phyloP scores from a whole-genome alignment of 495 filamentous ascomycete genomes.

The Talaromyces thailandensis region DNA sequence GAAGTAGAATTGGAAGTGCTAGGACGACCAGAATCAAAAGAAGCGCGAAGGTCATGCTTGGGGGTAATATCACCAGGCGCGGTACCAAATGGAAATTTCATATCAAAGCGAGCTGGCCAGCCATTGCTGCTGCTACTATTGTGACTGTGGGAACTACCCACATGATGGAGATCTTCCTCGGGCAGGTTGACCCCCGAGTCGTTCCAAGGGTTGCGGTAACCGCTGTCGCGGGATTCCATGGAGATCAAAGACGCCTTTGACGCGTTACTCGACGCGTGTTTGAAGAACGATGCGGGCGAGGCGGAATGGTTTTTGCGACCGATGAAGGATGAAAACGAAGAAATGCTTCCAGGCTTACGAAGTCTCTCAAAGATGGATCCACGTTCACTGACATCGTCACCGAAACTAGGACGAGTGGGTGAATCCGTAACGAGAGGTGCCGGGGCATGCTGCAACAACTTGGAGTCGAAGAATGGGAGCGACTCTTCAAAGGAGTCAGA shows the following conservation, averaged over 20 bases:
- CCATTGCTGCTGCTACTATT: constrained; percentile 50
- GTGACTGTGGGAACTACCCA: constrained; percentile 47
- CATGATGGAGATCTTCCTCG: constrained; percentile 67
- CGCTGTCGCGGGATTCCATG: constrained; percentile 84
- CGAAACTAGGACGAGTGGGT: constrained; percentile 68
- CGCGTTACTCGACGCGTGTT: constrained; percentile 84
- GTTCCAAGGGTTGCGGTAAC: constrained; percentile 95
- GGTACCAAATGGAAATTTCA: constrained; percentile 57
- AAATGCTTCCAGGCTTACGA: constrained; percentile 87
- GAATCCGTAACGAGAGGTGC: constrained; percentile 73
- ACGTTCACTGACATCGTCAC: constrained; percentile 68
- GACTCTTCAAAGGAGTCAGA: constrained; percentile 98
- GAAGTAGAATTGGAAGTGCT: constrained; percentile 91
- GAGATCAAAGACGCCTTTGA: constrained; percentile 90
- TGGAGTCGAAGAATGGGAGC: constrained; percentile 91
- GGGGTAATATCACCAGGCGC: constrained; percentile 74
- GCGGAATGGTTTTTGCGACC: constrained; percentile 89
- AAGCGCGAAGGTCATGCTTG: constrained; percentile 69
- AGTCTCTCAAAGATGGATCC: constrained; percentile 80
- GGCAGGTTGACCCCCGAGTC: constrained; percentile 89
- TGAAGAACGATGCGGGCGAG: constrained; percentile 78
- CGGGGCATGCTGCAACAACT: constrained; percentile 85
- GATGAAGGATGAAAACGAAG: constrained; percentile 84
- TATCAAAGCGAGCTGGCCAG: constrained; percentile 54
- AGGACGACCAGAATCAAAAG: constrained; percentile 83